A percentile compares a stretch with the other conserved stretches of the same genome.
Evolutionary conservation across 2,329 filamentous ascomycete genomes (phyloP).

Genomic region (Aspergillus sojae): DNA sequence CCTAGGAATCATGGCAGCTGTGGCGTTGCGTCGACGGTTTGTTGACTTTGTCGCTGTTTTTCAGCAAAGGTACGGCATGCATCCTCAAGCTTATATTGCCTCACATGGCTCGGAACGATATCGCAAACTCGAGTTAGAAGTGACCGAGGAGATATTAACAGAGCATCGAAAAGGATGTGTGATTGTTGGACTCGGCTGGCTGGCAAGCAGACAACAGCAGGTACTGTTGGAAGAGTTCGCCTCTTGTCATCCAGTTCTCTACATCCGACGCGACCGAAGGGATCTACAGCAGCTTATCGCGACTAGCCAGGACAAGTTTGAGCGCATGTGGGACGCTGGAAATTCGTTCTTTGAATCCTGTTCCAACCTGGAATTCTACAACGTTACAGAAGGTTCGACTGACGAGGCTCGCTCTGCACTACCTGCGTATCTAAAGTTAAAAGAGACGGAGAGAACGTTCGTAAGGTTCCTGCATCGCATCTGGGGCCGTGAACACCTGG

Average conservation of each 20-base stretch:
- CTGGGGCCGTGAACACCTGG: not conserved
- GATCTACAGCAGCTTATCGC: slow-evolving; percentile 23
- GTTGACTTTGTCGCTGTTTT: not conserved
- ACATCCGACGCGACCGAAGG: slow-evolving; percentile 29
- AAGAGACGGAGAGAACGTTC: not conserved
- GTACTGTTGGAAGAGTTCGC: not conserved
- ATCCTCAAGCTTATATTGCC: not conserved
- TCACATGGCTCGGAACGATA: not conserved
- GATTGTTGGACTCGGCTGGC: not conserved
- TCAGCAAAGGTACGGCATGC: not conserved
- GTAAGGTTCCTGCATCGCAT: not conserved
- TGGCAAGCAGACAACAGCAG: not conserved
- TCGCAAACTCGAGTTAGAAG: not conserved
- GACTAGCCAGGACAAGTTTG: slow-evolving; percentile 24
- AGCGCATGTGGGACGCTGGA: slow-evolving; percentile 17
- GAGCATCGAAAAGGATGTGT: not conserved
- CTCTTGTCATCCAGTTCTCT: not conserved
- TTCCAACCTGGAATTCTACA: slow-evolving; percentile 20
- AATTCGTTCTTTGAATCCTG: slow-evolving; percentile 39
- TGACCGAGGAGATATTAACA: not conserved
- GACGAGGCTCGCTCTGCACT: not conserved
- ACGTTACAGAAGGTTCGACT: not conserved
- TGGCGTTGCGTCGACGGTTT: slow-evolving; percentile 60
- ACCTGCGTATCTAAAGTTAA: not conserved
- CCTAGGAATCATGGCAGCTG: slow-evolving; percentile 70